Evolutionary conservation across 345 rosid genomes (phyloP), one percentile per base, ranked within the genome.

Genomic region (Carallia pectinifolia): DNA sequence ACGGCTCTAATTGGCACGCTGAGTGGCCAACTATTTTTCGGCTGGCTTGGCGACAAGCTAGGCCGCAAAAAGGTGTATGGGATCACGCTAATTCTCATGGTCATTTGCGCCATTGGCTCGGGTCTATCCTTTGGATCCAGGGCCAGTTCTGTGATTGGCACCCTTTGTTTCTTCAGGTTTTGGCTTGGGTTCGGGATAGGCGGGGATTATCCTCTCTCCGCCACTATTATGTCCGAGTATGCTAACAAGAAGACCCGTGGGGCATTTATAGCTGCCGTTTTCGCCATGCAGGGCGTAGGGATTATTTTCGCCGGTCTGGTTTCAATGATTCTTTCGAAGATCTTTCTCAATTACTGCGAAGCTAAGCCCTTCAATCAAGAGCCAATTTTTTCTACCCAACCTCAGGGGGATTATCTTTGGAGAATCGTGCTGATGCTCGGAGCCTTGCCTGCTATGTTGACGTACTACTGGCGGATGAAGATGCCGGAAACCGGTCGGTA

Each of bases 141-240:
- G 0, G 12, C 84, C 1, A 66, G 62, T 12, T 69, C 85, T 10
- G 90, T 88, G 33, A 78, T 88, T 33, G 77, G 83, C 4, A 78
- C 85, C 6, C 88, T 90, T 48, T 86, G 91, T 61, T 90, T 88
- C 82, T 88, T 88, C 55, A 74, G 93, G 68, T 88, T 90, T 65
- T 88, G 93, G 93, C 75, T 88, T 0, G 91, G 93, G 47, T 87
- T 90, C 5, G 97, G 96, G 4, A 84, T 91, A 10, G 96, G 97
- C 0, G 96, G 97, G 7, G 97, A 91, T 59, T 91, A 91, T 59
- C 97, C 96, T 38, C 90, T 89, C 50, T 92, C 96, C 0, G 91
- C 96, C 44, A 84, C 91, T 0, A 89, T 88, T 55, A 92, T 92
- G 89, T 83, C 84, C 0, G 94, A 89, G 70, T 86, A 90, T 53